Evolutionary conservation across 306 rosid species (phyloP), one percentile per base, ranked within the genome.

Genomic region (Macrotyloma uniflorum): DNA sequence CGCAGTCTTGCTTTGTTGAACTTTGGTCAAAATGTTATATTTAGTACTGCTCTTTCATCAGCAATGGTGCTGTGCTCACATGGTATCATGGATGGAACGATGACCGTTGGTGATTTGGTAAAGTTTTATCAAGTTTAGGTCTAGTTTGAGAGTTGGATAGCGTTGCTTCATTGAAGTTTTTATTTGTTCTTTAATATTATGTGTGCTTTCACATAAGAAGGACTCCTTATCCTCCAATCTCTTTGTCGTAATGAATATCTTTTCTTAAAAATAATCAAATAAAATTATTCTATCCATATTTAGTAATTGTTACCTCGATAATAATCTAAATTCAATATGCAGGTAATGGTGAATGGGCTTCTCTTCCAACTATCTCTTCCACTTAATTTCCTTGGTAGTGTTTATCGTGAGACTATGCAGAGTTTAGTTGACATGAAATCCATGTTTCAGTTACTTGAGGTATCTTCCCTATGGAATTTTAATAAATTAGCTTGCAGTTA

Each of bases 301-400:
- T 30, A 50, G 15, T 70, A 66, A 66, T 84, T 35, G 67, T 72
- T 68, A 22, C 26, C 24, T 35, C 15, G 72, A 40, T 75, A 66
- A 46, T 77, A 55, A 70, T 76, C 72, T 63, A 22, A 82, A 71
- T 62, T 59, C 77, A 47, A 64, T 65, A 49, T 55, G 42, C 88
- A 95, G 98, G 98, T 95, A 64, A 95, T 95, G 98, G 98, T 95
- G 82, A 95, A 95, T 86, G 98, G 98, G 65, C 98, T 95, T 79
- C 96, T 95, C 79, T 95, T 95, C 90, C 98, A 95, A 86, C 83
- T 95, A 28, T 95, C 98, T 38, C 98, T 95, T 86, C 98, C 98
- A 28, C 97, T 95, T 74, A 92, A 91, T 85, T 95, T 92, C 82
- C 97, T 95, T 77, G 98, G 98, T 20, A 89, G 98, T 88, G 98